Evolutionary conservation across 345 rosid species (phyloP), one percentile per base, ranked within the genome.

Genomic region (Hibiscus syriacus): DNA sequence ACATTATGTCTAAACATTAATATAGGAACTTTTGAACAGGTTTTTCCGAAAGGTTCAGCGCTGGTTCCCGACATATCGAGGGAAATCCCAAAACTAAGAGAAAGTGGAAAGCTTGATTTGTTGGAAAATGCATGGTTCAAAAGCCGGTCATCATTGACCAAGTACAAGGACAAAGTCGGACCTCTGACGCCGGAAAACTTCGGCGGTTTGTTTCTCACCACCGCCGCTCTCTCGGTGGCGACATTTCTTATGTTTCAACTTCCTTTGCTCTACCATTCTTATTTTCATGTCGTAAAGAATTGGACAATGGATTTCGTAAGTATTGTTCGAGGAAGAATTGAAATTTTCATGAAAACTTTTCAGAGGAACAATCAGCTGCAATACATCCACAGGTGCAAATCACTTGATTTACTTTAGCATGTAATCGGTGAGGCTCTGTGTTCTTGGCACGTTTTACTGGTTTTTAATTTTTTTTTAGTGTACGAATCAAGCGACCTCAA

Each of bases 11-110:
- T n/a, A n/a, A n/a, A n/a, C n/a, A n/a, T n/a, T n/a, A n/a, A n/a
- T n/a, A n/a, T n/a, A n/a, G n/a, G n/a, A n/a, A n/a, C n/a, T n/a
- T n/a, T n/a, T n/a, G n/a, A n/a, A n/a, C n/a, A n/a, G n/a, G n/a
- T n/a, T n/a, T 55, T 68, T n/a, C 62, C 34, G 11, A 68, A 68
- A 56, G 71, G 71, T 20, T 68, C 71, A n/a, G 54, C 64, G 0
- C 7, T 68, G 14, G 63, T 39, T 38, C 13, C 17, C 5, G 17
- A 56, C 11, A 14, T n/a, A n/a, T 68, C 64, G 2, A 23, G 10
- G 54, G 71, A 58, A 68, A 68, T 68, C 17, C 3, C 29, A 8
- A 50, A 26, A 12, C 14, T 56, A 23, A 55, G 43, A 23, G 71
- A 68, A 8, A 56, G n/a, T 9, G 63, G 63, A 22, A 43, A 5